Conservation (phyloP, 805 yeast genomes). For the Candida succiphila region DNA sequence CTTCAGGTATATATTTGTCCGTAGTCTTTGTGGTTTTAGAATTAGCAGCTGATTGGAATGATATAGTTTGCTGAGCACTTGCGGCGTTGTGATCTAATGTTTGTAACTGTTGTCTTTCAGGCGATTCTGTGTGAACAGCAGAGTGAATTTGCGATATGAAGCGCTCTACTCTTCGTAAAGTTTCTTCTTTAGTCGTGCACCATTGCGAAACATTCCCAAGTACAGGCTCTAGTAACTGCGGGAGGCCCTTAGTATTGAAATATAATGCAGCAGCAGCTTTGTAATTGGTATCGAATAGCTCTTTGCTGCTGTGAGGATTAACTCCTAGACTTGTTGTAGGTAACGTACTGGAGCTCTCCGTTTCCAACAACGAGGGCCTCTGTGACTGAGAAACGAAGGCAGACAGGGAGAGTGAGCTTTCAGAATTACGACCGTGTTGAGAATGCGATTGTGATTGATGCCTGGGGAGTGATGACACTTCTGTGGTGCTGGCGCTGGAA, state of each 20-base stretch:
- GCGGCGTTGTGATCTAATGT: conserved; percentile 1
- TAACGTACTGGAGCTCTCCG: too few relatives aligned
- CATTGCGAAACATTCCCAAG: neutral
- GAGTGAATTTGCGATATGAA: conserved; percentile 6
- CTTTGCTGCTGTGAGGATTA: too few relatives aligned
- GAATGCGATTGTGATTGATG: too few relatives aligned
- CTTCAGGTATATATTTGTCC: conserved; percentile 10
- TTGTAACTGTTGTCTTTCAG: conserved; percentile 1
- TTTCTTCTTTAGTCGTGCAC: conserved; percentile 8
- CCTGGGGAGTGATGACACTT: too few relatives aligned
- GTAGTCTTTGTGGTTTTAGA: neutral
- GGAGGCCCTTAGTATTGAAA: neutral
- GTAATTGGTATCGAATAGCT: neutral
- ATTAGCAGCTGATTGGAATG: too few relatives aligned
- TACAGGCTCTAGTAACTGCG: neutral
- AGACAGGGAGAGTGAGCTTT: too few relatives aligned
- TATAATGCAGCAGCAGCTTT: neutral
- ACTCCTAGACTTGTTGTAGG: too few relatives aligned
- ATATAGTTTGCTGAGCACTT: too few relatives aligned
- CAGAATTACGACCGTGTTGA: too few relatives aligned
- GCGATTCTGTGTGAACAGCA: conserved; percentile 8
- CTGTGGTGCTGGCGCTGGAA: too few relatives aligned
- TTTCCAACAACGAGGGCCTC: too few relatives aligned
- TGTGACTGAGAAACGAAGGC: too few relatives aligned
- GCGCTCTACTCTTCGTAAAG: conserved; percentile 5